Base-by-base conservation (phyloP, 179 eudicot genomes). In the Nepenthes alata region DNA sequence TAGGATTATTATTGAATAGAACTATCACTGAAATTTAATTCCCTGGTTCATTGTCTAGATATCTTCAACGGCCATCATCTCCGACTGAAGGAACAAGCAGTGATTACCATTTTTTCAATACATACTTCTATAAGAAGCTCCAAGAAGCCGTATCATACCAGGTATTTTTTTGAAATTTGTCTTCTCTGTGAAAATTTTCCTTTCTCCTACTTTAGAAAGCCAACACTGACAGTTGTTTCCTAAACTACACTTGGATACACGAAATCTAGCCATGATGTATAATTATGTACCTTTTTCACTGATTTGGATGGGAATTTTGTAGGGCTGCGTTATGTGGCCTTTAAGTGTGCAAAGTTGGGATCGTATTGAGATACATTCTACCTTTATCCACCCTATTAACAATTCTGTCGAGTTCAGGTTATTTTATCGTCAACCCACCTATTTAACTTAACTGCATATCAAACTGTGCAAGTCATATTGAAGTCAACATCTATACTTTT, bases 51-150 rank as follows among this genome's bases (percentile, higher is more conserved):
- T 50, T 77, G 71, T 16, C 58, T 72, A 94, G 99, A 70, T 84
- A 62, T 80, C 83, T 94, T 69, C 89, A 85, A 83, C 72, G 72
- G 68, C 61, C 56, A 34, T 67, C 55, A 58, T 80, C 79, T 72
- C 56, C 75, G n/a, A 64, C 72, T 14, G 74, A 72, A 57, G 48
- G 61, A 58, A 66, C 68, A 55, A 67, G 67, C 53, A 58, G 60
- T 57, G 65, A 75, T 76, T 87, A 77, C 67, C 87, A 85, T 65
- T 83, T 90, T 65, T 94, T 94, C 61, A 90, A 87, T 76, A 94
- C 99, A 37, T 94, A 94, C 73, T 94, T 94, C 63, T 94, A 94
- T 74, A 71, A 80, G 72, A 94, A 90, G 75, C 85, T 94, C 53
- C 82, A 85, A 78, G 81, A 77, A 65, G 91, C 95, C 55, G 82